Conservation (phyloP, 139 green algal species). For the Gonium pectorale region DNA sequence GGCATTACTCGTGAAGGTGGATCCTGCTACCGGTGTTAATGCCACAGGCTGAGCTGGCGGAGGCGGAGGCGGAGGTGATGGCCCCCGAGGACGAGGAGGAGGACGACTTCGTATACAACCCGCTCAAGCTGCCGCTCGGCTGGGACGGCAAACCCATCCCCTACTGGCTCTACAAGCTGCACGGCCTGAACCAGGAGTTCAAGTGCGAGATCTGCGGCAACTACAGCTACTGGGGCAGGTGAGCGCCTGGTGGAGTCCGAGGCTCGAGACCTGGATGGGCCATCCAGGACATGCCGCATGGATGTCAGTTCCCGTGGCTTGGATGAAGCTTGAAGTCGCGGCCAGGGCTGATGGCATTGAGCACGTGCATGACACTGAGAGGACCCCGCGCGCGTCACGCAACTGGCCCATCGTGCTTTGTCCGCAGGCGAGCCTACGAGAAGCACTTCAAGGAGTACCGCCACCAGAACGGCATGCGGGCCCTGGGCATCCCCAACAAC, state of each 20-base stretch:
- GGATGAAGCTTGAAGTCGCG: too few species aligned
- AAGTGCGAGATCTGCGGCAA: slow-evolving; percentile 98
- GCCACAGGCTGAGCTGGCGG: slow-evolving; percentile 65
- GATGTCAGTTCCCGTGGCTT: too few species aligned
- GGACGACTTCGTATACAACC: slow-evolving; percentile 97
- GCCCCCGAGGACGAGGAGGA: slow-evolving; percentile 80
- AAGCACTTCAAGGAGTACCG: slow-evolving; percentile 96
- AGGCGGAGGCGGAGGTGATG: slow-evolving; percentile 62
- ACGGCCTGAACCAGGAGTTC: slow-evolving; percentile 93
- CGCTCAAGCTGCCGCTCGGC: slow-evolving; percentile 98
- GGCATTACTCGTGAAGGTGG: too few species aligned
- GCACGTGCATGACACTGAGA: too few species aligned
- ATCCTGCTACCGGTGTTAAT: background rate
- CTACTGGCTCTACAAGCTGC: slow-evolving; percentile 99
- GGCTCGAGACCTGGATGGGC: too few species aligned
- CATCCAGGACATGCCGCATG: too few species aligned
- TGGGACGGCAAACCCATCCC: slow-evolving; percentile 99
- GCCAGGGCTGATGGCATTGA: too few species aligned
- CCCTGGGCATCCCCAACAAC: slow-evolving; percentile 96
- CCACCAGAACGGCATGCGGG: slow-evolving; percentile 94
- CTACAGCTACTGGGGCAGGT: slow-evolving; percentile 92
- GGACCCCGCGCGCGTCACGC: too few species aligned
- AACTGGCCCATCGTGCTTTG: too few species aligned
- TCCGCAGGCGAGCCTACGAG: slow-evolving; percentile 93
- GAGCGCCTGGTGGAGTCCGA: too few species aligned